Evolutionary conservation across 1,284 basidiomycete genomes (phyloP).

Genomic region (Ustilago hordei): DNA sequence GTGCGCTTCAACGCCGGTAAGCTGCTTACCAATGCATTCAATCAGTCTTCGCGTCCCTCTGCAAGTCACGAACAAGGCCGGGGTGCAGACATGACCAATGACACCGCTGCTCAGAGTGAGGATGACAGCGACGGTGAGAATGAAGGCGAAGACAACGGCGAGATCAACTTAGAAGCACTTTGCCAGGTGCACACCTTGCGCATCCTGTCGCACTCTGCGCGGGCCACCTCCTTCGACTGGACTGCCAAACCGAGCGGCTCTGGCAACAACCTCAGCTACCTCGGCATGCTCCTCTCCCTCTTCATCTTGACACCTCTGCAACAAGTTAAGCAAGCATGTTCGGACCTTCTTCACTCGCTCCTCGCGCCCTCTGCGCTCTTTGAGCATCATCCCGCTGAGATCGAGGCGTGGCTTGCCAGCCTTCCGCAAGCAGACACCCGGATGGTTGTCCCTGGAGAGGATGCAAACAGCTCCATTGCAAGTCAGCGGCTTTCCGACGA

Average conservation of each 20-base stretch:
- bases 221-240: conserved; percentile 72
- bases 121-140: conserved; percentile 53
- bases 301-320: conserved; percentile 34
- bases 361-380: conserved; percentile 81
- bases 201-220: conserved; percentile 47
- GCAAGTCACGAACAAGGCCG: neutral
- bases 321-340: conserved; percentile 45
- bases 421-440: conserved; percentile 71
- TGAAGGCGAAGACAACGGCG: conserved; percentile 67
- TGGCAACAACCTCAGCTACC: conserved; percentile 69
- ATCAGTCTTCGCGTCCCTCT: conserved; percentile 15
- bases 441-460: conserved; percentile 1
- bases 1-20: conserved; percentile 87
- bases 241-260: conserved; percentile 76
- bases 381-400: conserved; percentile 81
- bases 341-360: conserved; percentile 36
- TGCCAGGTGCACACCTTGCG: conserved; percentile 83
- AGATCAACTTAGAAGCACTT: conserved; percentile 75
- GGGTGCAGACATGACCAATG: conserved; percentile 8
- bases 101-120: neutral
- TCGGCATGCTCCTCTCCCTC: conserved; percentile 51
- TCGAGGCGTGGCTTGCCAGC: conserved; percentile 80
- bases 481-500: conserved; percentile 69
- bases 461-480: neutral
- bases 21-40: conserved; percentile 75